Conservation (phyloP, 352 stramenopile species). For the Globisporangium irregulare region DNA sequence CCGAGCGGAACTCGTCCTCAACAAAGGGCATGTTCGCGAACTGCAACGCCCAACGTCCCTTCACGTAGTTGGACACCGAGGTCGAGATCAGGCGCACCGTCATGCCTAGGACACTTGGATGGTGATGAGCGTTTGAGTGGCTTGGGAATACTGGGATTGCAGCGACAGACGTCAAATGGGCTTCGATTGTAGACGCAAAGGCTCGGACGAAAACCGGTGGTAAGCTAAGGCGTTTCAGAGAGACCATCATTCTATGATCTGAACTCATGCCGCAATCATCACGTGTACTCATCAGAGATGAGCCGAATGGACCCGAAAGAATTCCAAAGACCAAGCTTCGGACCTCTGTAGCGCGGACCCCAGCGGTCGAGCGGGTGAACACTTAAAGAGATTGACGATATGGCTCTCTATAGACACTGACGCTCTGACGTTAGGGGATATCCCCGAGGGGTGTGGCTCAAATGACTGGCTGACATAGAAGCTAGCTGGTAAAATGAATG, state of each 20-base stretch:
- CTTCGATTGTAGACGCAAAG: neutral
- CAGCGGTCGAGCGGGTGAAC: too few relatives aligned
- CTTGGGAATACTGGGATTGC: neutral
- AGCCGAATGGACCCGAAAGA: too few relatives aligned
- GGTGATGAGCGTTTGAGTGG: neutral
- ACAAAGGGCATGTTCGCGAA: conserved; percentile 34
- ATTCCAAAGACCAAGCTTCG: too few relatives aligned
- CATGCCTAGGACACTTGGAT: neutral
- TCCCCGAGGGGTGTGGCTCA: too few relatives aligned
- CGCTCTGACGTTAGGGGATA: too few relatives aligned
- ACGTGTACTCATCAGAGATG: neutral
- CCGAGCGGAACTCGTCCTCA: conserved; percentile 40
- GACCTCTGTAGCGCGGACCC: neutral
- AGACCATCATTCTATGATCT: neutral
- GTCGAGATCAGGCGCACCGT: conserved; percentile 36
- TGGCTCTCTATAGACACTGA: too few relatives aligned
- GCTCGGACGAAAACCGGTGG: neutral
- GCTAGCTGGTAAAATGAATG: too few relatives aligned
- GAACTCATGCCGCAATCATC: conserved; percentile 1
- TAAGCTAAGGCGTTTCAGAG: neutral
- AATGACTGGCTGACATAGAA: too few relatives aligned
- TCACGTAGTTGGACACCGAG: conserved; percentile 50
- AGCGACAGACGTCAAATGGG: neutral
- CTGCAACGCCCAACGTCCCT: conserved; percentile 45
- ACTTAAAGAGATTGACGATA: too few relatives aligned